Evolutionary conservation across 208 protist genomes (phyloP), one percentile per base, ranked within the genome.

Genomic region (Trypanosoma theileri): DNA sequence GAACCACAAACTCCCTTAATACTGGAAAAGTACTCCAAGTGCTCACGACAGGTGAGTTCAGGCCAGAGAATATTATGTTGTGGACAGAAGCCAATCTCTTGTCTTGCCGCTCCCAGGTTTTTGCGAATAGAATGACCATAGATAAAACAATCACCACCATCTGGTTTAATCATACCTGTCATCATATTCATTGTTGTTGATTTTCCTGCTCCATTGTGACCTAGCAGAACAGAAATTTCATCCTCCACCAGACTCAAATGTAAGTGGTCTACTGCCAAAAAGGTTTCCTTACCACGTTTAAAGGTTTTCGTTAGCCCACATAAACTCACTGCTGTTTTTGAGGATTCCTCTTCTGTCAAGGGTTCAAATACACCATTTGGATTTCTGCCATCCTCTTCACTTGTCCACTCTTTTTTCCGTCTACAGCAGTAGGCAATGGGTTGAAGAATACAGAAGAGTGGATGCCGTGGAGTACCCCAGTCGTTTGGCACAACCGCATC

Each of bases 61-160:
- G 84, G 85, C 90, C 93, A 99, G 0, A 98, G 77, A 71, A 98
- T 91, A 85, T 98, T 97, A 77, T 97, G 92, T 84, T 99, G 97
- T n/a, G 96, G 94, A 80, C 97, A 99, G 22, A 95, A 86, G 62
- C 97, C 97, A 57, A 98, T 94, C 45, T 85, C 64, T 41, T 89
- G 78, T 22, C 90, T 75, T 64, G 91, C 85, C 19, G 57, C 55
- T 11, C 56, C 24, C 28, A 93, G 62, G 12, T 93, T 45, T 3
- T 48, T 60, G 11, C 68, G 69, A 46, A 98, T 76, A 9, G 84
- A 92, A 46, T 81, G 69, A 21, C 88, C 88, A 59, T 85, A 81
- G n/a, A 93, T 71, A 53, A 75, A 71, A 63, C 84, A 92, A 74
- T 97, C 89, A 7, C 92, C 92, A 19, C 58, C 70, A 60, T 89